These are phyloP conservation scores for Epichloe scottii DNA, from an alignment of 2,329 filamentous ascomycete genomes.

Conservation along the genomic window DNA sequence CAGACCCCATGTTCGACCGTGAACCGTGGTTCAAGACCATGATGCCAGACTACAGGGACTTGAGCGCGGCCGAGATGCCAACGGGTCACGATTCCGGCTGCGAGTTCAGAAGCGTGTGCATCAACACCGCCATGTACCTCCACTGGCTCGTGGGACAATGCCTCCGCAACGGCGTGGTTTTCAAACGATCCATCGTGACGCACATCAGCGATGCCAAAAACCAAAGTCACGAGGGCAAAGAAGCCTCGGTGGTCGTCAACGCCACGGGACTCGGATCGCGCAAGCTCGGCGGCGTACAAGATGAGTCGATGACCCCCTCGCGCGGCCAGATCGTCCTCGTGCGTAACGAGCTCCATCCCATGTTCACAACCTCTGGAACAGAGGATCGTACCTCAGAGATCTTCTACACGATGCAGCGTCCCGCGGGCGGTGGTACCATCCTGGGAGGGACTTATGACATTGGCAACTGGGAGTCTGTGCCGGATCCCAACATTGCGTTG, in stretches of 20 bases:
- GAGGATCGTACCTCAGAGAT: constrained; percentile 63
- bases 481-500: constrained; percentile 66
- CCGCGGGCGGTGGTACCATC: constrained; percentile 68
- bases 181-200: constrained; percentile 50
- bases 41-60: constrained; percentile 55
- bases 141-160: constrained; percentile 77
- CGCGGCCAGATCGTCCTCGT: constrained; percentile 79
- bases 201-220: constrained; percentile 58
- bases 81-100: constrained; percentile 58
- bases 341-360: constrained; percentile 60
- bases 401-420: constrained; percentile 72
- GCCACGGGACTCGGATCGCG: constrained; percentile 68
- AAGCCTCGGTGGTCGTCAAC: constrained; percentile 66
- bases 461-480: constrained; percentile 64
- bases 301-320: constrained; percentile 58
- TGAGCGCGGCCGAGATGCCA: constrained; percentile 46
- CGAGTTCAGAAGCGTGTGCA: constrained; percentile 74
- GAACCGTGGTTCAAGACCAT: constrained; percentile 66
- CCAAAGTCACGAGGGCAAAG: constrained; percentile 37
- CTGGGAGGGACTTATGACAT: constrained; percentile 78
- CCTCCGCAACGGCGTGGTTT: constrained; percentile 54
- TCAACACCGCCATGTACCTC: constrained; percentile 82
- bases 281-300: constrained; percentile 70
- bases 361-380: constrained; percentile 58
- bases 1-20: constrained; percentile 47